Evolutionary conservation across 2,329 filamentous ascomycete species (phyloP), one percentile per base, ranked within the genome.

Genomic region (Alternaria sp.): DNA sequence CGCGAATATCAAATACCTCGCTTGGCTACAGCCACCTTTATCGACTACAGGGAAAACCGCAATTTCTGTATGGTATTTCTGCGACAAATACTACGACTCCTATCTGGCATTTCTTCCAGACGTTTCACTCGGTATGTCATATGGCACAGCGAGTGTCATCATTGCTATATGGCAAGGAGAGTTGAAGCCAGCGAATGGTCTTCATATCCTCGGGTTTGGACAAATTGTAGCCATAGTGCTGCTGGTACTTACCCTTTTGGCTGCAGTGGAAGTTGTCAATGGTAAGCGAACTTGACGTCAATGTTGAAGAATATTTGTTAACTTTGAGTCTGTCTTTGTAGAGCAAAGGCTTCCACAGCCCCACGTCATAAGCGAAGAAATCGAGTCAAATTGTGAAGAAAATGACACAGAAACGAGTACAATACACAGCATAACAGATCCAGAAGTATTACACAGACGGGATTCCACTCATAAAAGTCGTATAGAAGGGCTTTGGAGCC

Each of bases 191-290:
- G 37, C 50, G 6, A 26, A 60, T 10, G 45, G 46, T 25, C 51
- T 60, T 15, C 47, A 46, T 10, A 53, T 25, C 6, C n/a, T 66
- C 15, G 59, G 63, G 11, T 70, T 70, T 58, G 67, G 67, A 2
- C 65, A 70, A 44, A 55, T 70, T 9, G 58, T 64, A 10, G 59
- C 67, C 6, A 23, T 70, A 5, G 55, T 57, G 11, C 30, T 70
- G 11, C 25, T 68, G 4, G 58, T 28, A 1, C 25, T 66, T 6
- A 65, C 63, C 3, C 5, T 63, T 1, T 12, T 70, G 2, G 49
- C 57, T 4, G 63, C 53, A 7, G 47, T 57, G 4, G 63, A 70
- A 33, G 55, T 63, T 8, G 37, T 61, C 6, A 63, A 70, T 47
- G 45, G 45, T 47, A n/a, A 47, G n/a, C n/a, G n/a, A n/a, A n/a